Evolutionary conservation across 352 stramenopile genomes (phyloP).

Genomic region (Phytophthora sp.): DNA sequence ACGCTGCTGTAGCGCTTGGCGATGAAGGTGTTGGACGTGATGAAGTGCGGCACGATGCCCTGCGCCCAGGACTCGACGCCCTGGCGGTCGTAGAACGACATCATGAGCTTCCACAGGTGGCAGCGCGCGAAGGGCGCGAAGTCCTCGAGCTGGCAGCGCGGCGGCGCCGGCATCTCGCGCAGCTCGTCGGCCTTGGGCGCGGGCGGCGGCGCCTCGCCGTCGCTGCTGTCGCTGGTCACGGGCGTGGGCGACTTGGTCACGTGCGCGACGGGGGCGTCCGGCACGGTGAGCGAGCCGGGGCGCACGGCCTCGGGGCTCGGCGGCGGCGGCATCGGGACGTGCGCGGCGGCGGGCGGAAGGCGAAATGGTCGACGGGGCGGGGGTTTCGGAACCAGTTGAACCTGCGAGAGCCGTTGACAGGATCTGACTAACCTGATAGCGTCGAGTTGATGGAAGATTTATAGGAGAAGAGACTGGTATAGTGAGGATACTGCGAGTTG

Average conservation of each 20-base stretch:
- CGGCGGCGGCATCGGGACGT: slow-evolving; percentile 26
- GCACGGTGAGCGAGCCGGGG: slow-evolving; percentile 23
- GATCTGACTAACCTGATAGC: background rate
- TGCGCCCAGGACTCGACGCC: slow-evolving; percentile 90
- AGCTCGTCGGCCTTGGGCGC: slow-evolving; percentile 63
- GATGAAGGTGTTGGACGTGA: slow-evolving; percentile 96
- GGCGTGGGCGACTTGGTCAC: slow-evolving; percentile 33
- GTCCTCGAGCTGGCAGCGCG: slow-evolving; percentile 86
- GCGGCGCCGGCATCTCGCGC: slow-evolving; percentile 30
- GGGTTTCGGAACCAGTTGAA: slow-evolving; percentile 29
- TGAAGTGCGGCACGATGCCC: slow-evolving; percentile 96
- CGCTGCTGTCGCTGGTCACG: slow-evolving; percentile 33
- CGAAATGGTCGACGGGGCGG: slow-evolving; percentile 12
- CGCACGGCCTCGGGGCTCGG: slow-evolving; percentile 23
- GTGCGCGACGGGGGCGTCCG: slow-evolving; percentile 6
- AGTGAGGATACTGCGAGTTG: too few relatives aligned
- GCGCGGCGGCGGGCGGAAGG: background rate
- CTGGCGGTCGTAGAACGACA: slow-evolving; percentile 92
- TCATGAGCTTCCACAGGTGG: slow-evolving; percentile 96
- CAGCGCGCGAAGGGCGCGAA: slow-evolving; percentile 90
- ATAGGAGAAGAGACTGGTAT: too few relatives aligned
- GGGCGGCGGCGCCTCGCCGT: slow-evolving; percentile 22
- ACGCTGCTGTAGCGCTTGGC: slow-evolving; percentile 88
- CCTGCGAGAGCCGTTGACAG: slow-evolving; percentile 1
- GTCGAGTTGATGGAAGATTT: background rate